Conservation (phyloP, 768 basidiomycete species). For the Lactarius akahatsu region DNA sequence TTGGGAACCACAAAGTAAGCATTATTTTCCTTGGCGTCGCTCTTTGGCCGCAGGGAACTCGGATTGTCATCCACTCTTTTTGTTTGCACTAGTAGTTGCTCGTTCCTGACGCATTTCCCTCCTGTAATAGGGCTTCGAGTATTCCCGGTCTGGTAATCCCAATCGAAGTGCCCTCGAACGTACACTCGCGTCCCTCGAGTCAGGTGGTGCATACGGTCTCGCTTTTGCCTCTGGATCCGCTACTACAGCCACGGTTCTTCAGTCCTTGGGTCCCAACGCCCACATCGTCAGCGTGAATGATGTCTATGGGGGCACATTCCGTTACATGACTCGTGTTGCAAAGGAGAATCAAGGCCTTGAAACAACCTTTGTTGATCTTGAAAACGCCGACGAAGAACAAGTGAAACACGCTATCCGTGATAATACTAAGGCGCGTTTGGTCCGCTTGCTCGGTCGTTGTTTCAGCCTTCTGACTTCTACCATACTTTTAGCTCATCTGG, state of each 20-base stretch:
- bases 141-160: constrained; percentile 87
- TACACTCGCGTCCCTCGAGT: constrained; percentile 76
- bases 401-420: constrained; percentile 63
- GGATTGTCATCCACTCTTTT: not conserved
- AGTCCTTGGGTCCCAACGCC: constrained; percentile 67
- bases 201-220: constrained; percentile 66
- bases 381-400: constrained; percentile 61
- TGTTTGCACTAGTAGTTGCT: not conserved
- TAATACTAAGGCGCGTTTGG: constrained; percentile 72
- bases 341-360: constrained; percentile 62
- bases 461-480: not conserved
- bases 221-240: constrained; percentile 87
- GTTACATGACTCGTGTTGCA: constrained; percentile 74
- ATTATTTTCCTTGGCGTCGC: not conserved
- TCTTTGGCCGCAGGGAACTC: not conserved
- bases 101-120: not conserved
- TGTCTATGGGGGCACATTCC: constrained; percentile 91
- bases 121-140: constrained; percentile 72
- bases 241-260: constrained; percentile 79
- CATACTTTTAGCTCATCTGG: constrained; percentile 71
- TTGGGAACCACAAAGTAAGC: constrained; percentile 71
- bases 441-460: not conserved
- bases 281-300: constrained; percentile 90
- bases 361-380: constrained; percentile 79
- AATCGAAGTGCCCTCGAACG: constrained; percentile 79